phyloP scores from a whole-genome alignment of 257 asterid species.

The Euphrasia confusa region DNA sequence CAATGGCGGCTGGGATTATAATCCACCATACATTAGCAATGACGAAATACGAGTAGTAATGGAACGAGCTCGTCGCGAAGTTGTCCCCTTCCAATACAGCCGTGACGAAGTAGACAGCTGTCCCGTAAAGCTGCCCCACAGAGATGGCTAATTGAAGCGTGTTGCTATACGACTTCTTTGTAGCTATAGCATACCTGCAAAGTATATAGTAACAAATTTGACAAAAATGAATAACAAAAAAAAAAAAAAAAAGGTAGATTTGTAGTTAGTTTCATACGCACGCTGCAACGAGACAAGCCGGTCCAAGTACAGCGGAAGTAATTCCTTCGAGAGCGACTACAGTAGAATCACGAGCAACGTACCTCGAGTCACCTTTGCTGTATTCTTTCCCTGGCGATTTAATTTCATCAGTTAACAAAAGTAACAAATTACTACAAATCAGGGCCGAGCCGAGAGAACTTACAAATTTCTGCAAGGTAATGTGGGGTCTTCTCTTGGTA shows the following conservation, averaged over 20 bases:
- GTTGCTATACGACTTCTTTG: conserved; percentile 62
- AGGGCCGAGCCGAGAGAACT: conserved; percentile 31
- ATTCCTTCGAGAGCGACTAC: conserved; percentile 80
- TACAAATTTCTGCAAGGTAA: conserved; percentile 92
- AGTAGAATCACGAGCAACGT: conserved; percentile 66
- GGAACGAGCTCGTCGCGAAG: conserved; percentile 48
- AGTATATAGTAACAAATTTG: not conserved
- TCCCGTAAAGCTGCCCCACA: conserved; percentile 86
- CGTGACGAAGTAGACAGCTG: conserved; percentile 62
- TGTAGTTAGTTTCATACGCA: conserved; percentile 29
- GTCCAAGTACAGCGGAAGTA: conserved; percentile 76
- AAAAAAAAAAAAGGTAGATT: not conserved
- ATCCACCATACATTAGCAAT: conserved; percentile 80
- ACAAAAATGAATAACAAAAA: not conserved
- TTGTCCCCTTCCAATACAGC: conserved; percentile 80
- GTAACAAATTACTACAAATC: not conserved
- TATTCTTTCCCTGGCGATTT: conserved; percentile 87
- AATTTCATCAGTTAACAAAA: conserved; percentile 1
- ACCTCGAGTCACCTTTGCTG: conserved; percentile 95
- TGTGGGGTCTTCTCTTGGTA: conserved; percentile 57
- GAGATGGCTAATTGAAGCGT: conserved; percentile 77
- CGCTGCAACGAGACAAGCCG: conserved; percentile 75
- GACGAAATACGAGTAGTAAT: conserved; percentile 62
- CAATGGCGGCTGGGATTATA: conserved; percentile 57
- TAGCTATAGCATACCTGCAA: conserved; percentile 80